Evolutionary conservation across 1,139 yeast species (phyloP), one percentile per base, ranked within the genome.

Genomic region (Hyphopichia khmerensis): DNA sequence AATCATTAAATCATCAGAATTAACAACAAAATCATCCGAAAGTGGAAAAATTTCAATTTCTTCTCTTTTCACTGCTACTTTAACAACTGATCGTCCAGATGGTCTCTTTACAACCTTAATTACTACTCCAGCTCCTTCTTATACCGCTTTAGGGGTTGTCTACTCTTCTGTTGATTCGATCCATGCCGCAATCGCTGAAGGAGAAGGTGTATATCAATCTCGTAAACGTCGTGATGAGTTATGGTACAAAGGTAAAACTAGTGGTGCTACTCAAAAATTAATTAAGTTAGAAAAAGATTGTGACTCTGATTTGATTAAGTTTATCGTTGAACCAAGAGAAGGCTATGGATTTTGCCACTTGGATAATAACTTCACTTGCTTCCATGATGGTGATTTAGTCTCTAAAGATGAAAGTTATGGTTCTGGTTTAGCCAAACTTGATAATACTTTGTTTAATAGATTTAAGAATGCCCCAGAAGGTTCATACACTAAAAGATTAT

Each of bases 241-340:
- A 46, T 93, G 99, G 99, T 87, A 86, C 64, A 93, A 93, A 64
- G 99, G 99, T 32, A 87, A 87, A 45, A 87, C 96, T 4, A 86
- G 96, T 29, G 99, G 99, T 10, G 96, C 96, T 40, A 88, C 96
- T 1, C 99, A 93, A 65, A 74, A 73, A 51, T 73, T 93, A 42
- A 54, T 86, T 23, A 67, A 73, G 36, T 62, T 93, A 44, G 84
- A 81, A 41, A 67, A 80, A 49, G 99, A 95, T 64, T 93, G 99
- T 64, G 99, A 93, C 64, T 82, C 87, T 38, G 99, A 93, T 61
- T 88, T 95, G 48, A 69, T 93, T 53, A 86, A 87, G 65, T 88
- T 90, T 58, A 77, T 84, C 23, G 99, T 93, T 30, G 84, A 83
- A 49, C 96, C 90, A 58, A 66, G 57, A 47, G 62, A 77, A 2